These are phyloP conservation scores for Nigrograna mackinnonii DNA, from an alignment of 2,329 filamentous ascomycete genomes.

Conservation along the genomic window DNA sequence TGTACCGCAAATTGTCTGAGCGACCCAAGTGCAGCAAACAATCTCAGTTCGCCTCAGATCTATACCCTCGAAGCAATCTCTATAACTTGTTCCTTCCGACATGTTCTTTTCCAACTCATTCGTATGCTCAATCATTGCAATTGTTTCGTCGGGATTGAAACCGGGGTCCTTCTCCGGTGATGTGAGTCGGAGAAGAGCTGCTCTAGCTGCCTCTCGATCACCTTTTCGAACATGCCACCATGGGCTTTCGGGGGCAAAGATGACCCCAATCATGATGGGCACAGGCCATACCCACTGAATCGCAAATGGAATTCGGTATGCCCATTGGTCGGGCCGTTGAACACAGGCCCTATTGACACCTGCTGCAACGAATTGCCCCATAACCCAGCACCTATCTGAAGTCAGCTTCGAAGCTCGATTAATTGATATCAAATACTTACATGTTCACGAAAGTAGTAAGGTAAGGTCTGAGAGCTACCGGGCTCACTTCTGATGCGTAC, in stretches of 20 bases:
- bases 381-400: constrained; percentile 62
- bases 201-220: constrained; percentile 65
- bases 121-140: constrained; percentile 90
- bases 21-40: constrained; percentile 53
- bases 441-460: constrained; percentile 69
- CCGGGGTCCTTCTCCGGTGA: constrained; percentile 64
- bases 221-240: constrained; percentile 74
- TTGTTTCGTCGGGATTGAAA: constrained; percentile 52
- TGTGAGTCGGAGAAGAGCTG: constrained; percentile 66
- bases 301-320: constrained; percentile 66
- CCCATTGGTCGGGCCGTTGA: constrained; percentile 66
- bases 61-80: constrained; percentile 79
- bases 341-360: constrained; percentile 70
- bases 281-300: constrained; percentile 77
- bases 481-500: constrained; percentile 64
- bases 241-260: constrained; percentile 69
- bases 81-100: constrained; percentile 67
- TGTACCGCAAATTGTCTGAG: constrained; percentile 48
- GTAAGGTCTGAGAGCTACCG: constrained; percentile 64
- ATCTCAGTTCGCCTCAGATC: constrained; percentile 78
- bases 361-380: constrained; percentile 72
- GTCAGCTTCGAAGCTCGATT: background rate
- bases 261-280: constrained; percentile 66
- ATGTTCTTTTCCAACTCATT: constrained; percentile 78
- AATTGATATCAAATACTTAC: constrained; percentile 12